Evolutionary conservation across 2,329 filamentous ascomycete species (phyloP).

Genomic region (Lachnellula occidentalis): DNA sequence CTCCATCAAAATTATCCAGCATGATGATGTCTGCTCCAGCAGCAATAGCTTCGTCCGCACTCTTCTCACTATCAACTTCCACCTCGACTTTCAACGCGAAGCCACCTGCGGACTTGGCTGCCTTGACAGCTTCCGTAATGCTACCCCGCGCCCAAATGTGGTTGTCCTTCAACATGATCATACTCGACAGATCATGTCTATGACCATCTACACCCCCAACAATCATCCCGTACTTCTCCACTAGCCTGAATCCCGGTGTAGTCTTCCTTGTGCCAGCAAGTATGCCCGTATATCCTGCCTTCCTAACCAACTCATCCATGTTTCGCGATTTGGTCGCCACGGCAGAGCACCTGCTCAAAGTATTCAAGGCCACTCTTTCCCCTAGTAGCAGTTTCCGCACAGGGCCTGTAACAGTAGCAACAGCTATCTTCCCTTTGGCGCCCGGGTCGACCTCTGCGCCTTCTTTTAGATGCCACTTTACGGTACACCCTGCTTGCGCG

Average conservation of each 20-base stretch:
- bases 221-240: constrained; percentile 98
- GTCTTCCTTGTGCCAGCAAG: constrained; percentile 97
- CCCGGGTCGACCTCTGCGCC: constrained; percentile 62
- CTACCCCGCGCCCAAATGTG: constrained; percentile 89
- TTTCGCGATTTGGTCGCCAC: constrained; percentile 66
- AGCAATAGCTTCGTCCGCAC: constrained; percentile 85
- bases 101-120: constrained; percentile 77
- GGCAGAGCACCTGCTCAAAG: constrained; percentile 83
- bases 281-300: constrained; percentile 71
- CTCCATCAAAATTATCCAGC: constrained; percentile 89
- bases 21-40: constrained; percentile 95
- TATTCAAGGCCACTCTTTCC: constrained; percentile 88
- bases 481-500: constrained; percentile 79
- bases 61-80: constrained; percentile 80
- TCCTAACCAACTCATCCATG: constrained; percentile 51
- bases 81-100: constrained; percentile 96
- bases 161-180: constrained; percentile 99
- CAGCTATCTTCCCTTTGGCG: constrained; percentile 44
- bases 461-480: constrained; percentile 81
- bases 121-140: constrained; percentile 78
- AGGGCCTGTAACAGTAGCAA: constrained; percentile 82
- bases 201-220: constrained; percentile 90
- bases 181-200: constrained; percentile 81
- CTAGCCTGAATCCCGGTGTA: constrained; percentile 87
- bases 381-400: constrained; percentile 74